phyloP scores from a whole-genome alignment of 495 filamentous ascomycete genomes.

The Geopyxis carbonaria region DNA sequence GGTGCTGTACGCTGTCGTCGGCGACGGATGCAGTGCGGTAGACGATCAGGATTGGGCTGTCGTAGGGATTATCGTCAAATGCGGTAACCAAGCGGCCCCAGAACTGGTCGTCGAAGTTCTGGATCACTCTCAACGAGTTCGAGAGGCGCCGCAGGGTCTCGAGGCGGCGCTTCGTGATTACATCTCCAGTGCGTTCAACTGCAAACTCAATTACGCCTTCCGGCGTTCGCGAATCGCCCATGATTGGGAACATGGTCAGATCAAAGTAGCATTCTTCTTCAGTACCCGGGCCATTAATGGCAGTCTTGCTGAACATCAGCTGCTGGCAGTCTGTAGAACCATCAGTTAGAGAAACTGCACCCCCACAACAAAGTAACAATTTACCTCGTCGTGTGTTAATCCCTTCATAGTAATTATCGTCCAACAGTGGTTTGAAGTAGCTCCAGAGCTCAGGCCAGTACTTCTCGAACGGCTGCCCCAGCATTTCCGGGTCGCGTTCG shows the following conservation, averaged over 20 bases:
- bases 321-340: too few relatives aligned
- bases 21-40: constrained; percentile 9
- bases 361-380: background rate
- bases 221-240: constrained; percentile 8
- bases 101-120: constrained; percentile 18
- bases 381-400: constrained; percentile 4
- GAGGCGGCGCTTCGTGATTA: constrained; percentile 18
- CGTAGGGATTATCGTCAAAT: constrained; percentile 15
- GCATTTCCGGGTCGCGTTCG: constrained; percentile 13
- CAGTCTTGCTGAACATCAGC: constrained; percentile 11
- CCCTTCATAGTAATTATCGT: constrained; percentile 14
- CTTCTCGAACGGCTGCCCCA: constrained; percentile 12
- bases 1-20: background rate
- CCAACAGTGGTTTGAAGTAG: constrained; percentile 14
- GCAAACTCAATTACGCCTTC: constrained; percentile 18
- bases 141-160: constrained; percentile 15
- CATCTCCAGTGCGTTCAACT: constrained; percentile 13
- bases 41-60: constrained; percentile 17
- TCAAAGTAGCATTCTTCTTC: constrained; percentile 18
- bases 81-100: constrained; percentile 16
- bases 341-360: too few relatives aligned
- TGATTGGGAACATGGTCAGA: constrained; percentile 13
- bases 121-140: constrained; percentile 10
- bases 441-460: constrained; percentile 17
- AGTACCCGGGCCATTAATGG: constrained; percentile 5